Evolutionary conservation across 2,329 filamentous ascomycete species (phyloP).

Genomic region (Colletotrichum limetticola): DNA sequence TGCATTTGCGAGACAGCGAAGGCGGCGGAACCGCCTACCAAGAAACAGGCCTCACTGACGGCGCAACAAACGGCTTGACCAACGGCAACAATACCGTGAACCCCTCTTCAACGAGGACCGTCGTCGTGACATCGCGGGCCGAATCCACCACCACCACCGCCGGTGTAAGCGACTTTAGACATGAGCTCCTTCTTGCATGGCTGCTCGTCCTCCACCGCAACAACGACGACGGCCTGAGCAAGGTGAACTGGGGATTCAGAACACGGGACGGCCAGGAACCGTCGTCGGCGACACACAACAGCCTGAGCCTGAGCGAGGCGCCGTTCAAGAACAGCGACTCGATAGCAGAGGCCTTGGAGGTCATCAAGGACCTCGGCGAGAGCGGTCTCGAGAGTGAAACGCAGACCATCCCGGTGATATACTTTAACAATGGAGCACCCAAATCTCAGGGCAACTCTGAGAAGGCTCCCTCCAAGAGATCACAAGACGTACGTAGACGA

Average conservation of each 20-base stretch:
- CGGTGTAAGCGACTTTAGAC: conserved; percentile 19
- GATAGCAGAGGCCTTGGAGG: conserved; percentile 25
- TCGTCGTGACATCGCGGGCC: conserved; percentile 12
- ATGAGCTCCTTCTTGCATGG: conserved; percentile 40
- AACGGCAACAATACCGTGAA: conserved; percentile 23
- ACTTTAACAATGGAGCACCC: conserved; percentile 34
- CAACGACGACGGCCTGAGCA: conserved; percentile 35
- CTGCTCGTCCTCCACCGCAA: conserved; percentile 39
- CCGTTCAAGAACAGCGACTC: conserved; percentile 35
- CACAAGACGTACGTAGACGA: conserved; percentile 25
- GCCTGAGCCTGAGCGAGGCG: conserved; percentile 28
- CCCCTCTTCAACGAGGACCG: conserved; percentile 32
- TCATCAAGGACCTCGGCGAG: conserved; percentile 22
- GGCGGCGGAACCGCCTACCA: conserved; percentile 34
- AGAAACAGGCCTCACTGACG: conserved; percentile 14
- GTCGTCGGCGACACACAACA: conserved; percentile 13
- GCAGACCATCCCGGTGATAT: conserved; percentile 27
- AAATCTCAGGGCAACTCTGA: conserved; percentile 9
- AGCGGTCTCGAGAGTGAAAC: background rate
- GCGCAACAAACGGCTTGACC: conserved; percentile 10
- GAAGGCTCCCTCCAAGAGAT: conserved; percentile 26
- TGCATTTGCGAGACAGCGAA: conserved; percentile 36
- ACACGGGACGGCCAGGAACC: conserved; percentile 15
- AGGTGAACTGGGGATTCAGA: conserved; percentile 34
- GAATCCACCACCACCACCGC: background rate